Evolutionary conservation across 1,139 yeast genomes (phyloP).

Genomic region (Candida sp.): DNA sequence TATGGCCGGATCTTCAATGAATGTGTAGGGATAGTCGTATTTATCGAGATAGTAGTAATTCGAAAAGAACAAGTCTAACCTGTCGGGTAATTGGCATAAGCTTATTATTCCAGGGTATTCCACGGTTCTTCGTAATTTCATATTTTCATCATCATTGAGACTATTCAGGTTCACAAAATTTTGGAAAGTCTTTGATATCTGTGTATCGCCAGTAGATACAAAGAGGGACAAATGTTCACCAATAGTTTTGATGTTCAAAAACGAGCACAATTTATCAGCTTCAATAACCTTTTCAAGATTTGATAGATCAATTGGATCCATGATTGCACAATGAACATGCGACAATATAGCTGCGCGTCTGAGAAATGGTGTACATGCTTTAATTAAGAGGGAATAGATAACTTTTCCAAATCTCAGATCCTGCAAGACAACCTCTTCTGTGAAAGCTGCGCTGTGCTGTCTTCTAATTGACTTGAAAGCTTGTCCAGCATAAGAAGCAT

Average conservation of each 20-base stretch:
- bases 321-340: constrained; percentile 54
- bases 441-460: constrained; percentile 5
- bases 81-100: constrained; percentile 59
- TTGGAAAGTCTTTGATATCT: constrained; percentile 15
- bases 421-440: constrained; percentile 11
- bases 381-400: constrained; percentile 53
- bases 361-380: constrained; percentile 62
- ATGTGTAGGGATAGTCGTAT: constrained; percentile 34
- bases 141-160: constrained; percentile 7
- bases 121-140: constrained; percentile 20
- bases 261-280: constrained; percentile 53
- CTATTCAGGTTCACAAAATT: constrained; percentile 13
- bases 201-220: neutral
- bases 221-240: constrained; percentile 16
- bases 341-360: constrained; percentile 64
- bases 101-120: constrained; percentile 69
- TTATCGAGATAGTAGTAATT: constrained; percentile 48
- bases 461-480: constrained; percentile 12
- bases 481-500: constrained; percentile 11
- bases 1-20: constrained; percentile 76
- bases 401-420: constrained; percentile 29
- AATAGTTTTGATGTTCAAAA: constrained; percentile 47
- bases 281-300: constrained; percentile 36
- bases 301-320: constrained; percentile 28
- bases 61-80: constrained; percentile 69